phyloP scores from a whole-genome alignment of 306 rosid species.

The barrel medic (Medicago truncatula) region MtrunA17r5.0-ANR NC_053045.1:36767501-36768000 shows the following conservation, averaged over 20 bases:
- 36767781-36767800: conserved; percentile 8
- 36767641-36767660: no score
- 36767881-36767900: background rate
- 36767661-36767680: no score
- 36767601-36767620: no score
- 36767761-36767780: conserved; percentile 13
- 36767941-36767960: conserved; percentile 54
- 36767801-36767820: conserved; percentile 11
- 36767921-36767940: conserved; percentile 17
- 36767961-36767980: conserved; percentile 53
- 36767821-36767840: conserved; percentile 11
- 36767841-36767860: conserved; percentile 18
- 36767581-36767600: no score
- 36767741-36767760: conserved; percentile 18
- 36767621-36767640: no score
- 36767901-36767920: background rate
- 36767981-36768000: conserved; percentile 61
- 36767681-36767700: background rate
- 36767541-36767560: no score
- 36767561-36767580: no score
- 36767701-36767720: background rate
- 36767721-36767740: background rate
- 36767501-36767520: no score
- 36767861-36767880: conserved; percentile 13
- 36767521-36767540: no score